phyloP scores from a whole-genome alignment of 164 flowering plant genomes.

The Pachysandra terminalis region DNA sequence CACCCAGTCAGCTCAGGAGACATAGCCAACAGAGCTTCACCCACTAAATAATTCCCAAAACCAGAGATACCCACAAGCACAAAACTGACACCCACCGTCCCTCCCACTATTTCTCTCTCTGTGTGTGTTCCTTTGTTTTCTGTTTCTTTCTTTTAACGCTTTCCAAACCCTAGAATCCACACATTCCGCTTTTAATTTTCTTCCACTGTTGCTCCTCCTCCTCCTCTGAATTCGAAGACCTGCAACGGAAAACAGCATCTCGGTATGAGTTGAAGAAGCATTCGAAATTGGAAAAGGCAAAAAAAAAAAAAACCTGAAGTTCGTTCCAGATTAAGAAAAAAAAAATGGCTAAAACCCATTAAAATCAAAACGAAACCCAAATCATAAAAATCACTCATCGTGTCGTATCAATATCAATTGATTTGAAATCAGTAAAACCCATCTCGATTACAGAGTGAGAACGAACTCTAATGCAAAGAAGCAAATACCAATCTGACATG shows the following conservation, averaged over 20 bases:
- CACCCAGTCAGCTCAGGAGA: conserved; percentile 62
- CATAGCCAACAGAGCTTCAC: conserved; percentile 51
- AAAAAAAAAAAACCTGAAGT: conserved; percentile 13
- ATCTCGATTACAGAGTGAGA: too few species aligned
- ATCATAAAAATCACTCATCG: too few species aligned
- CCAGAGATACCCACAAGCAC: conserved; percentile 51
- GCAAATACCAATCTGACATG: too few species aligned
- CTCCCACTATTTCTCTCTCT: conserved; percentile 27
- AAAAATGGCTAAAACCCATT: too few species aligned
- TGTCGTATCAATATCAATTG: too few species aligned
- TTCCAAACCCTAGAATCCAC: conserved; percentile 37
- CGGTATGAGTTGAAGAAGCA: conserved; percentile 56
- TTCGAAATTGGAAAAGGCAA: conserved; percentile 3
- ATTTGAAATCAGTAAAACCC: too few species aligned
- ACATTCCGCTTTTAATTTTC: conserved; percentile 25
- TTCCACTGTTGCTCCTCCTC: conserved; percentile 3
- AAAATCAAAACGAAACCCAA: too few species aligned
- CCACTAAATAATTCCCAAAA: conserved; percentile 46
- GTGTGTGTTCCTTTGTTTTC: conserved; percentile 21
- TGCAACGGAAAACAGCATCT: conserved; percentile 79
- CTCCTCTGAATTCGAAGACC: conserved; percentile 36
- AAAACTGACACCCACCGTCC: conserved; percentile 49
- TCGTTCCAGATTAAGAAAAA: neutral
- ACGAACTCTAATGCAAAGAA: too few species aligned
- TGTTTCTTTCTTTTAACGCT: conserved; percentile 16